Evolutionary conservation across 495 filamentous ascomycete genomes (phyloP).

Genomic region (Neurospora sp.): DNA sequence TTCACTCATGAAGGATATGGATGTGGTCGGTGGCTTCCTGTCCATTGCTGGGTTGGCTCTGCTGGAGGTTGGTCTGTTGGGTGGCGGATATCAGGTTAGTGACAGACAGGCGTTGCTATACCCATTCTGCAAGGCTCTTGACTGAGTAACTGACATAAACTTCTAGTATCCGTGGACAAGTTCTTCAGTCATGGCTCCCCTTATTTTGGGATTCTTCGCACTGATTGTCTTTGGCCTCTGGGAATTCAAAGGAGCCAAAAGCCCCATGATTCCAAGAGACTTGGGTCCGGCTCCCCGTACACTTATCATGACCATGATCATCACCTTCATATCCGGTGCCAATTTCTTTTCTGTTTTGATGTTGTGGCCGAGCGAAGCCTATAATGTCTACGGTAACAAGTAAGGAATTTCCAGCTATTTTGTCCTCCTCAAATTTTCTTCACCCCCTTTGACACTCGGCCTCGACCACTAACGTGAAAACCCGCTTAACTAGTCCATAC

Average conservation of each 20-base stretch:
- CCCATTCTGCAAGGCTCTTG: neutral
- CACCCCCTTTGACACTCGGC: neutral
- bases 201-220: conserved; percentile 48
- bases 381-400: conserved; percentile 65
- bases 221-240: conserved; percentile 49
- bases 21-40: conserved; percentile 58
- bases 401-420: conserved; percentile 2
- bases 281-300: conserved; percentile 55
- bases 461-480: neutral
- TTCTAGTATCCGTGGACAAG: conserved; percentile 27
- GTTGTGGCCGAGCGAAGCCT: conserved; percentile 66
- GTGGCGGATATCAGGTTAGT: conserved; percentile 52
- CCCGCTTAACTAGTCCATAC: conserved; percentile 29
- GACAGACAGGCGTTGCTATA: neutral
- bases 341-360: conserved; percentile 69
- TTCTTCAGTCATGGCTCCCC: conserved; percentile 40
- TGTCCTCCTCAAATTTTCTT: neutral
- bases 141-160: neutral
- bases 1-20: conserved; percentile 48
- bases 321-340: conserved; percentile 64
- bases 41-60: conserved; percentile 54
- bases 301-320: conserved; percentile 53
- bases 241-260: conserved; percentile 52
- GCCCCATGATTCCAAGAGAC: conserved; percentile 56
- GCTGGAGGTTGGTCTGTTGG: conserved; percentile 58